phyloP scores from a whole-genome alignment of 768 basidiomycete genomes.

The Phanerodontia chrysosporium region DNA sequence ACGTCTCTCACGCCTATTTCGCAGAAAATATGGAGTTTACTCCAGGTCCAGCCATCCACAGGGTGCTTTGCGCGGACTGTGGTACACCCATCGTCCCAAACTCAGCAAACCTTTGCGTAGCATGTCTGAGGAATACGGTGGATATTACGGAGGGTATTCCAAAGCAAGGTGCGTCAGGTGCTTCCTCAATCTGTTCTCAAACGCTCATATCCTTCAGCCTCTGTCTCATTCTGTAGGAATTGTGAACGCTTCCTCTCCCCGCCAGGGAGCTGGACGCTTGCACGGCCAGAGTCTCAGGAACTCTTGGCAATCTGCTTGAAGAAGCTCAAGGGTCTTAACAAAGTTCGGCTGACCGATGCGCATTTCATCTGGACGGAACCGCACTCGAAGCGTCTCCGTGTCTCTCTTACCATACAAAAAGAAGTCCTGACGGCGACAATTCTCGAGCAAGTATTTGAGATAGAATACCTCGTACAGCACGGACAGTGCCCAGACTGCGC shows the following conservation, averaged over 20 bases:
- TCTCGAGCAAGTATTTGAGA: constrained; percentile 95
- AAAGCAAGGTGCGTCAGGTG: constrained; percentile 74
- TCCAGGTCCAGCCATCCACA: constrained; percentile 69
- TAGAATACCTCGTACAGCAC: constrained; percentile 92
- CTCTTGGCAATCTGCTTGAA: constrained; percentile 91
- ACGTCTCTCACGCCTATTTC: background rate
- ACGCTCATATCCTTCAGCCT: constrained; percentile 42
- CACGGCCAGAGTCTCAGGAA: constrained; percentile 87
- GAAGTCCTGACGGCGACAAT: constrained; percentile 95
- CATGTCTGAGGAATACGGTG: constrained; percentile 84
- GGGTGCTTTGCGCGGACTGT: constrained; percentile 87
- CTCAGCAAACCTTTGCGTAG: constrained; percentile 88
- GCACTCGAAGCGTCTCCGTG: constrained; percentile 87
- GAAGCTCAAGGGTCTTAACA: constrained; percentile 90
- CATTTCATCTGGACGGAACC: constrained; percentile 99
- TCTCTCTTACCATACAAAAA: constrained; percentile 97
- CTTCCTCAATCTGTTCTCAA: background rate
- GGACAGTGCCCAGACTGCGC: constrained; percentile 95
- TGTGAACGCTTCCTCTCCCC: constrained; percentile 96
- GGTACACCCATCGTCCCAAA: constrained; percentile 90
- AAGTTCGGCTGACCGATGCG: constrained; percentile 95
- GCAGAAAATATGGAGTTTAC: constrained; percentile 68
- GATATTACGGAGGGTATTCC: constrained; percentile 99
- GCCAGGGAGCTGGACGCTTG: constrained; percentile 80
- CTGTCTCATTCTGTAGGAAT: constrained; percentile 90